A percentile compares a stretch with the other conserved stretches of the same genome.
Evolutionary conservation across 345 rosid species (phyloP).

Genomic region (Cardamine occulta): DNA sequence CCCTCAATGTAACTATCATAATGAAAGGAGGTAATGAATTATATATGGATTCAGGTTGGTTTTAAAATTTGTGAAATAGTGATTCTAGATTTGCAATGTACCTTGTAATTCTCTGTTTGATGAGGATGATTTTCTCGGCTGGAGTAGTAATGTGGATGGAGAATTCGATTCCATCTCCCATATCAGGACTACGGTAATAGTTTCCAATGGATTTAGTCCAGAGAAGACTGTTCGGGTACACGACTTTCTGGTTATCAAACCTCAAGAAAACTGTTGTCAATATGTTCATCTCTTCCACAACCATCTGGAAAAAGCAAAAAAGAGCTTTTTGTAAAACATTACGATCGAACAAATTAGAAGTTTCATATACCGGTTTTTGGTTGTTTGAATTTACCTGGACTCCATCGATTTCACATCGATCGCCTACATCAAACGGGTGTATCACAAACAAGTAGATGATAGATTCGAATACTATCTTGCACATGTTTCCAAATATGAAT

Average conservation of each 20-base stretch:
- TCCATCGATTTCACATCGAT: slow-evolving; percentile 78
- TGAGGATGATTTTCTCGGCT: slow-evolving; percentile 44
- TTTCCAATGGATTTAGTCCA: slow-evolving; percentile 53
- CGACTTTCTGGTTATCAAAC: slow-evolving; percentile 80
- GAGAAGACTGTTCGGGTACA: slow-evolving; percentile 74
- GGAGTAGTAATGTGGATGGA: slow-evolving; percentile 46
- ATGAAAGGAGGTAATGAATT: not conserved
- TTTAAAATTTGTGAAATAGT: not conserved
- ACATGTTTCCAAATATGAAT: slow-evolving; percentile 78
- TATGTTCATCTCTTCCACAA: slow-evolving; percentile 92
- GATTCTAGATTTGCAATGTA: slow-evolving; percentile 13
- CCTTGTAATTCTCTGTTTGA: slow-evolving; percentile 47
- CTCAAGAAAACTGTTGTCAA: slow-evolving; percentile 72
- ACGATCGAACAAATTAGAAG: not conserved
- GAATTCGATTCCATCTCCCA: slow-evolving; percentile 51
- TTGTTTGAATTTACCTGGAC: slow-evolving; percentile 54
- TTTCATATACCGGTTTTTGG: not conserved
- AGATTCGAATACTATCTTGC: slow-evolving; percentile 81
- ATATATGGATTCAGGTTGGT: not conserved
- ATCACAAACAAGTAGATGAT: slow-evolving; percentile 81
- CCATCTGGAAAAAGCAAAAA: slow-evolving; percentile 51
- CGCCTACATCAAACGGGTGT: slow-evolving; percentile 88
- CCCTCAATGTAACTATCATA: slow-evolving; percentile 58
- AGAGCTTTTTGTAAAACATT: not conserved
- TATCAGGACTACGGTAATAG: slow-evolving; percentile 48